Conservation (phyloP, 148 eudicot species). For the Dysphania ambrosioides region DNA sequence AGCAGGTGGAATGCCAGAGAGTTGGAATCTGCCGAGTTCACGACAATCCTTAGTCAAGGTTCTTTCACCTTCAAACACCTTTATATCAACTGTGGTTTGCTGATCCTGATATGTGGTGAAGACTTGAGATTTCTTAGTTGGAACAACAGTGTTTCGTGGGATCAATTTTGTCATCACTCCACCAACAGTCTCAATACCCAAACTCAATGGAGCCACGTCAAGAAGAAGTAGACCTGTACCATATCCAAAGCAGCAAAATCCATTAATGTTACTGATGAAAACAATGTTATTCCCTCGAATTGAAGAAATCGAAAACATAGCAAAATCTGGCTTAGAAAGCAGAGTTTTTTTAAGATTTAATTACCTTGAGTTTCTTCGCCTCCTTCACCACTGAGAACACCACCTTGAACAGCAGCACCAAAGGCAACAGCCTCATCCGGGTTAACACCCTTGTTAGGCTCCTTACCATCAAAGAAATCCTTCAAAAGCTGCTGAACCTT, state of each 20-base stretch:
- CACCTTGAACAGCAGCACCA: conserved; percentile 57
- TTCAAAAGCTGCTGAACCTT: conserved; percentile 51
- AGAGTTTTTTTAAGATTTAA: background rate
- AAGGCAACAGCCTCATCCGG: conserved; percentile 58
- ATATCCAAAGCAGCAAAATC: background rate
- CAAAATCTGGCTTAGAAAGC: background rate
- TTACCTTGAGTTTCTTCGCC: conserved; percentile 44
- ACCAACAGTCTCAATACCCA: conserved; percentile 61
- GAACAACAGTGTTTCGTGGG: conserved; percentile 53
- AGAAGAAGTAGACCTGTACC: conserved; percentile 43
- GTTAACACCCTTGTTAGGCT: conserved; percentile 46
- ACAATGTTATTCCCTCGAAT: background rate
- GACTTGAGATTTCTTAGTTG: conserved; percentile 55
- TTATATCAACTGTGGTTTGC: conserved; percentile 44
- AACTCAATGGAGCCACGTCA: conserved; percentile 57
- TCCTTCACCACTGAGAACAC: conserved; percentile 47
- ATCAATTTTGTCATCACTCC: conserved; percentile 70
- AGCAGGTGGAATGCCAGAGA: conserved; percentile 65
- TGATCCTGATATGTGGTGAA: conserved; percentile 59
- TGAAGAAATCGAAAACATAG: background rate
- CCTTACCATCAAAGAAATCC: conserved; percentile 48
- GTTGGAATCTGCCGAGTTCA: conserved; percentile 48
- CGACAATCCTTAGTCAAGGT: conserved; percentile 56
- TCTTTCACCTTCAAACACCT: conserved; percentile 61
- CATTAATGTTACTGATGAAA: background rate